Evolutionary conservation across 2,329 filamentous ascomycete species (phyloP), one percentile per base, ranked within the genome.

Genomic region (Fusarium sp.): DNA sequence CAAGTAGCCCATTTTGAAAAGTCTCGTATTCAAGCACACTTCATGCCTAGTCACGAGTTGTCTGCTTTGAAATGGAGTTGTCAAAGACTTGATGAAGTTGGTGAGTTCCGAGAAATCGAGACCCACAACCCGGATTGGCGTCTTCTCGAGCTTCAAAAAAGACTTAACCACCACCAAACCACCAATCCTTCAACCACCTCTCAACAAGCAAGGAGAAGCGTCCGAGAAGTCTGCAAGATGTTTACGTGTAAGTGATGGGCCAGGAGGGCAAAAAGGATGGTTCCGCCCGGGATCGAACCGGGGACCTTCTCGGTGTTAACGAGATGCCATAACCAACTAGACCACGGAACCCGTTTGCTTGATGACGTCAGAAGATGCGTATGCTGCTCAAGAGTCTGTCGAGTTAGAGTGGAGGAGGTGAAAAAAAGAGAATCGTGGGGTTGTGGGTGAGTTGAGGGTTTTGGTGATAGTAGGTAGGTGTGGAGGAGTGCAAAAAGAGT

Each of bases 231-330:
- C 27, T 14, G 2, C 48, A 3, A 13, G 6, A 5, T 5, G 18
- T 52, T 14, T 13, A 20, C 16, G 4, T 16, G 18, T 18, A 8
- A 45, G 5, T 20, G 14, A n/a, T n/a, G 20, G 57, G 9, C 14
- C 5, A 6, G 25, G 41, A 6, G 11, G 11, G 30, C 32, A 68
- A 70, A 73, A 67, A 69, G 54, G 52, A 23, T 71, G 75, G 63
- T 77, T 76, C 72, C 74, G 74, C 75, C 76, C 76, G 75, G 76
- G 75, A 73, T 78, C 37, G 72, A 78, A 77, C 76, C 76, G 75
- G 76, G 75, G 76, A 78, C 75, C 76, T 78, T 78, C 76, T 78
- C 73, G 73, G 75, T 77, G 75, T 77, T 71, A 76, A 67, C 73
- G 73, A 77, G 76, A 76, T 77, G 74, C 74, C 74, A 76, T 77